These are phyloP conservation scores for Fraxinus ornus DNA, from an alignment of 305 asterid species.

Conservation along the genomic window DNA sequence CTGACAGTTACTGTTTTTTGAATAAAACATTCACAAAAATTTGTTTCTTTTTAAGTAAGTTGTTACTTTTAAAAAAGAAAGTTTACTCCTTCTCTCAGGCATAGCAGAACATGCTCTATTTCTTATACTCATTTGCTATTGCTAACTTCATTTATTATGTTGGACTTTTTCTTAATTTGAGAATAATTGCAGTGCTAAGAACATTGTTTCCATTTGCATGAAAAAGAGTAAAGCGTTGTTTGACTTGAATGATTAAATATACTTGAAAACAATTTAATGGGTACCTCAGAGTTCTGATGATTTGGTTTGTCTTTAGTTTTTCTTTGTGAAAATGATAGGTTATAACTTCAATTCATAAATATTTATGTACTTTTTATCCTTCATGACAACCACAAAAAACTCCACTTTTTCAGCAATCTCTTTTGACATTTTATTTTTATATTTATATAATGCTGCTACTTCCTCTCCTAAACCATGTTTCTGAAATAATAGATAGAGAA, in stretches of 20 bases:
- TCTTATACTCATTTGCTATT: background rate
- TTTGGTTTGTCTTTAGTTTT: background rate
- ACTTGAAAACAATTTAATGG: background rate
- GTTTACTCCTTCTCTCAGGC: background rate
- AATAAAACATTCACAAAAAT: background rate
- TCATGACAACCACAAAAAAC: background rate
- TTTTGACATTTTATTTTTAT: background rate
- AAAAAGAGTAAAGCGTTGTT: background rate
- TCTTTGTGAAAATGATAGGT: conserved; percentile 1
- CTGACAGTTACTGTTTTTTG: background rate
- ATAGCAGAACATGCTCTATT: background rate
- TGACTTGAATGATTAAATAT: background rate
- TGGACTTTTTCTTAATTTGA: background rate
- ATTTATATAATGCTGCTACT: background rate
- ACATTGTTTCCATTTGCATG: background rate
- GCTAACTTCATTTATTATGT: background rate
- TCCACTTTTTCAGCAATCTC: background rate
- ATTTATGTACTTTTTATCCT: conserved; percentile 2
- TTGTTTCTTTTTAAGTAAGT: background rate
- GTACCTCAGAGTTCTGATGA: background rate
- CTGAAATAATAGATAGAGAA: background rate
- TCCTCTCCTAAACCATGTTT: conserved; percentile 1
- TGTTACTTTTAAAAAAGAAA: too few species aligned
- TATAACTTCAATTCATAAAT: background rate
- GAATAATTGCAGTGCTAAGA: background rate